Conservation (phyloP, 1,284 basidiomycete species). For the Leccinum solheimii region DNA sequence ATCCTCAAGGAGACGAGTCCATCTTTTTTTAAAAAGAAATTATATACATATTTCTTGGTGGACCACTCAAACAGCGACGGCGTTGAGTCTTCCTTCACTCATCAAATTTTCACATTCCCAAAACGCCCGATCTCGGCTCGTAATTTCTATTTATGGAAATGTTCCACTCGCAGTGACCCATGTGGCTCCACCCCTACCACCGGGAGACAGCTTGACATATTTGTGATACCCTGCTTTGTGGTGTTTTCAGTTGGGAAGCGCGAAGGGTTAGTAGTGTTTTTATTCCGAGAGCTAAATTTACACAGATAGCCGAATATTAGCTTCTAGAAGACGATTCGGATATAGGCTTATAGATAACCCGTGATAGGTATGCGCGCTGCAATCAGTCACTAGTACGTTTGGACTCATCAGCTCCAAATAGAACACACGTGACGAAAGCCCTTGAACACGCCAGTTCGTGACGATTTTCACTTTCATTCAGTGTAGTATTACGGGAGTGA, state of each 20-base stretch:
- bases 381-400: not conserved
- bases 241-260: too few species aligned
- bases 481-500: not conserved
- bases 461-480: not conserved
- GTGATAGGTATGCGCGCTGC: not conserved
- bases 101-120: constrained; percentile 24
- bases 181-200: not conserved
- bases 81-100: constrained; percentile 23
- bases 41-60: not conserved
- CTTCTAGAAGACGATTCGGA: not conserved
- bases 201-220: not conserved
- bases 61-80: constrained; percentile 18
- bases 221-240: not conserved
- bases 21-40: too few species aligned
- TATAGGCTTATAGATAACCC: not conserved
- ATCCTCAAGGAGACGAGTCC: not conserved
- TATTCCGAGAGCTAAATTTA: not conserved
- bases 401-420: not conserved
- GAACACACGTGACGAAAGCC: not conserved
- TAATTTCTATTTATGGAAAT: constrained; percentile 27
- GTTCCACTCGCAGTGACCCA: not conserved
- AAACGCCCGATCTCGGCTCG: constrained; percentile 23
- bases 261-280: not conserved
- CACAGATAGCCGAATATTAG: not conserved
- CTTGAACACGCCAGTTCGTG: not conserved